A percentile compares a stretch with the other conserved stretches of the same genome.
Evolutionary conservation across 2,329 filamentous ascomycete genomes (phyloP).

Genomic region (Dactylellina drechsleri): DNA sequence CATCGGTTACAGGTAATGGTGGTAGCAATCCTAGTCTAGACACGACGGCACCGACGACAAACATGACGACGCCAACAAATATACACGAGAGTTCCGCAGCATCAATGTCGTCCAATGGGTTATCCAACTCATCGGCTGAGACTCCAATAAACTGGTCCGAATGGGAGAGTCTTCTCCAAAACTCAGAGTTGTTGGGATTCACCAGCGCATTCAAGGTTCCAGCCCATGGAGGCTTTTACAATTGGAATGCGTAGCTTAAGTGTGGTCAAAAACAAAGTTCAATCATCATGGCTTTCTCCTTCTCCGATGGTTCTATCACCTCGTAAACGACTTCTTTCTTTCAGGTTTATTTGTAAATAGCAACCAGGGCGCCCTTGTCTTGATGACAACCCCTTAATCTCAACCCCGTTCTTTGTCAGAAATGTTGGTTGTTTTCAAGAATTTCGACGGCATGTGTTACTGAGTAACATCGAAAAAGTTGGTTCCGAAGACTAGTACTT

Average conservation of each 20-base stretch:
- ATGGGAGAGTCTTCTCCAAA: constrained; percentile 48
- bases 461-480: no score
- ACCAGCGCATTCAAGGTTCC: constrained; percentile 27
- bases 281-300: no score
- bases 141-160: constrained; percentile 53
- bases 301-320: no score
- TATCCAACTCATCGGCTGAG: constrained; percentile 15
- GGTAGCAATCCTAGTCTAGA: constrained; percentile 9
- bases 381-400: background rate
- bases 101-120: constrained; percentile 16
- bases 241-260: background rate
- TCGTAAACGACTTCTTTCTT: background rate
- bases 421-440: constrained; percentile 8
- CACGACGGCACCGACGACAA: background rate
- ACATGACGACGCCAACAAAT: constrained; percentile 20
- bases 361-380: background rate
- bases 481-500: no score
- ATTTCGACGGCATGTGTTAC: background rate
- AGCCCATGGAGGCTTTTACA: constrained; percentile 12
- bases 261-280: no score
- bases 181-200: constrained; percentile 48
- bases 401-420: background rate
- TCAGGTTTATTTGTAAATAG: background rate
- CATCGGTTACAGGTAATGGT: background rate
- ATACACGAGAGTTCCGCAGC: constrained; percentile 10